Conservation (phyloP, 1,139 yeast genomes). For the Debaryomyces coudertii region DNA sequence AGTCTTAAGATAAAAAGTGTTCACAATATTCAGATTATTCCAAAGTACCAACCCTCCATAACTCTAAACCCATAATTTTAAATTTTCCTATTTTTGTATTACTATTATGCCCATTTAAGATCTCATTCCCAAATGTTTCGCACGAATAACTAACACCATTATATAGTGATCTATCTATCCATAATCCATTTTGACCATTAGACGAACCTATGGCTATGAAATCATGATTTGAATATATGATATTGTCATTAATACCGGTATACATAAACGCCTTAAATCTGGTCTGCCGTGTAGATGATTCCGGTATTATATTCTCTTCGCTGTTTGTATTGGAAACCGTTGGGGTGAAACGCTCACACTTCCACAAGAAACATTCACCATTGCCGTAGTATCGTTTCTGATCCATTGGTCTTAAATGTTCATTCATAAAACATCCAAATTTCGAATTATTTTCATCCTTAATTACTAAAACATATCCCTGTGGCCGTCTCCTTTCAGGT, state of each 20-base stretch:
- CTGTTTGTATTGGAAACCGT: slow-evolving; percentile 2
- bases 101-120: slow-evolving; percentile 55
- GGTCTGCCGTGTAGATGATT: slow-evolving; percentile 11
- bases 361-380: slow-evolving; percentile 96
- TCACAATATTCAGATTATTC: slow-evolving; percentile 16
- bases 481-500: slow-evolving; percentile 38
- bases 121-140: slow-evolving; percentile 89
- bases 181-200: slow-evolving; percentile 84
- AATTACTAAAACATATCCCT: slow-evolving; percentile 73
- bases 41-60: slow-evolving; percentile 74
- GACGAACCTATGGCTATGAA: slow-evolving; percentile 92
- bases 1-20: background rate
- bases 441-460: slow-evolving; percentile 62
- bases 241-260: slow-evolving; percentile 86
- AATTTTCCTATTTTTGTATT: slow-evolving; percentile 52
- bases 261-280: slow-evolving; percentile 82
- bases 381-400: slow-evolving; percentile 83
- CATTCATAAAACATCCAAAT: slow-evolving; percentile 88
- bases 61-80: slow-evolving; percentile 74
- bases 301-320: slow-evolving; percentile 9
- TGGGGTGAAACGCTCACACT: slow-evolving; percentile 40
- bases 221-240: slow-evolving; percentile 76
- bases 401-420: slow-evolving; percentile 68
- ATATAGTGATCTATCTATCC: slow-evolving; percentile 76
- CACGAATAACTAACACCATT: slow-evolving; percentile 79